These are phyloP conservation scores for Paracoccidioides brasiliensis DNA, from an alignment of 2,329 filamentous ascomycete genomes.

Conservation along the genomic window DNA sequence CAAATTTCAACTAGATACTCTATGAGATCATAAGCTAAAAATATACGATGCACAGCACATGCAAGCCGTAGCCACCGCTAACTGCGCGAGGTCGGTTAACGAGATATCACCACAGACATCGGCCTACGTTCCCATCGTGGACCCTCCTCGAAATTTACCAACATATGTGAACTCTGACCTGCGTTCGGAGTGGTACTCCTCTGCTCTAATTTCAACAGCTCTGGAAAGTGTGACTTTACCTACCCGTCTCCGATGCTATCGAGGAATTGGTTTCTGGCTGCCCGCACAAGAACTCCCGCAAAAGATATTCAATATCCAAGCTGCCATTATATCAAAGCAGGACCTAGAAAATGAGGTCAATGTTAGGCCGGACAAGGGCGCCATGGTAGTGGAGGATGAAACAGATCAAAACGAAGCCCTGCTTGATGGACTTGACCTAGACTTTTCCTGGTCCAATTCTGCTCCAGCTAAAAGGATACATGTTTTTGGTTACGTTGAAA, in stretches of 20 bases:
- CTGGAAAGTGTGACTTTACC: conserved; percentile 69
- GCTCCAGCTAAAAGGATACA: conserved; percentile 15
- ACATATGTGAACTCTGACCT: conserved; percentile 46
- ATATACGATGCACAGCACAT: conserved; percentile 32
- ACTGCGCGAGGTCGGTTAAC: conserved; percentile 59
- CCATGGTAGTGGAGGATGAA: neutral
- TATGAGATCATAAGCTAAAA: conserved; percentile 2
- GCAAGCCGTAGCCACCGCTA: conserved; percentile 52
- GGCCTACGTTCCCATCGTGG: conserved; percentile 61
- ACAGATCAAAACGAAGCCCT: neutral
- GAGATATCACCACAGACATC: conserved; percentile 59
- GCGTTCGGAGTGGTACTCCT: conserved; percentile 63
- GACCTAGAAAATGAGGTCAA: conserved; percentile 12
- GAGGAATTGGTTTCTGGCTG: conserved; percentile 35
- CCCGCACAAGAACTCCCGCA: conserved; percentile 54
- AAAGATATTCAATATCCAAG: conserved; percentile 59
- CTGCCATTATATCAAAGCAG: conserved; percentile 42
- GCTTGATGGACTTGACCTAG: conserved; percentile 26
- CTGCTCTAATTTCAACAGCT: conserved; percentile 61
- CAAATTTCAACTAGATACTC: conserved; percentile 4
- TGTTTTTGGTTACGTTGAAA: conserved; percentile 26
- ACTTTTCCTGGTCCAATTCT: conserved; percentile 25
- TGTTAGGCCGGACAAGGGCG: conserved; percentile 10
- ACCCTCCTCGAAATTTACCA: conserved; percentile 46
- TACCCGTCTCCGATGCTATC: conserved; percentile 40